Base-by-base conservation (phyloP, 2,329 filamentous ascomycete species). In the Botrytis deweyae region DNA sequence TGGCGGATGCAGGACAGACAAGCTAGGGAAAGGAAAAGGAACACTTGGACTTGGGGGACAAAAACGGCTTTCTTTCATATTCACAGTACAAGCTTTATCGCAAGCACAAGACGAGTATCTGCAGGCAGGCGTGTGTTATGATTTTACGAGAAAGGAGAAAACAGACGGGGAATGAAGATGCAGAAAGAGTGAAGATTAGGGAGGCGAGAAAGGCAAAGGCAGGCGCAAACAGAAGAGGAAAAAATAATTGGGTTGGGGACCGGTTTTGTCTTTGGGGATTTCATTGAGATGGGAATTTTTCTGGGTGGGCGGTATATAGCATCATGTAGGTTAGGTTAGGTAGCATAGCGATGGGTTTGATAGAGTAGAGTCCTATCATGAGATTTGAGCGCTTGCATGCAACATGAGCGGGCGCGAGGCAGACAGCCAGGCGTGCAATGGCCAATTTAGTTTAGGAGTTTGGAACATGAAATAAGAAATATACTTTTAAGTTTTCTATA, bases 291-390 rank as follows among this genome's bases (percentile, higher is more conserved):
- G 29, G 20, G 22, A 12, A 12, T 29, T 8, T 8, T 25, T 22
- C 8, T 25, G 40, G 36, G 44, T 40, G 4, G 46, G 36, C 14
- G 65, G 65, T 40, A 55, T 40, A 68, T 68, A 55, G 36, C 44
- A 67, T 52, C 33, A 38, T 18, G 42, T 40, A 40, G 65, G 61
- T 42, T 63, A 64, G 38, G 36, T 63, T n/a, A 55, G 65, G 36
- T 68, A 40, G 16, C 65, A 55, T 68, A 40, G 65, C 65, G 46
- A 40, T 40, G 36, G 46, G 14, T 52, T 40, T 52, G 46, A 25
- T 68, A 68, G 46, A 55, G 46, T 68, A 55, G 46, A 40, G 16
- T 67, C 33, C 46, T 68, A 55, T 55, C 46, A 68, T 29, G 36
- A 55, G 9, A 18, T 55, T 68, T 66, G 42, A 4, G 22, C n/a